Conservation (phyloP, 129 eudicot species). For the Escallonia rubra region DNA sequence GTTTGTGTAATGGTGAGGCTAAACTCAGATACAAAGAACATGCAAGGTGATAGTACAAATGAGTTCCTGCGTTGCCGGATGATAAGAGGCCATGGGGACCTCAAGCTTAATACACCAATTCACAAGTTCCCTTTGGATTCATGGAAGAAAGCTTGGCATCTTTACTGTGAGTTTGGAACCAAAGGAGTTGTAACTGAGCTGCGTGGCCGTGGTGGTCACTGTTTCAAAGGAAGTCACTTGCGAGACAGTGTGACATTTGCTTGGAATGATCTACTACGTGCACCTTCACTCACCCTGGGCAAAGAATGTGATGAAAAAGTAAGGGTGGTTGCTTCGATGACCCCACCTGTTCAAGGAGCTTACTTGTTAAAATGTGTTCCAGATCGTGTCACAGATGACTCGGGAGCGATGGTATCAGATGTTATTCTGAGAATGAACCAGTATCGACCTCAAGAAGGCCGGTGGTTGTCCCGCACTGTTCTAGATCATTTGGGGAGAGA, state of each 20-base stretch:
- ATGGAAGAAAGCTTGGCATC: conserved; percentile 62
- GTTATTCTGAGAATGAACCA: conserved; percentile 72
- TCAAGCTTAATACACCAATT: conserved; percentile 54
- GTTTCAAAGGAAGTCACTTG: conserved; percentile 53
- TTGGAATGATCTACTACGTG: conserved; percentile 84
- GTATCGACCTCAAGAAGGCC: conserved; percentile 90
- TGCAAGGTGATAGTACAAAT: conserved; percentile 18
- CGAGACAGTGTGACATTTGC: conserved; percentile 38
- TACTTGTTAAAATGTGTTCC: conserved; percentile 88
- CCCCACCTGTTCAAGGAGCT: conserved; percentile 95
- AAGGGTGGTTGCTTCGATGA: conserved; percentile 58
- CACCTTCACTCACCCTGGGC: conserved; percentile 59
- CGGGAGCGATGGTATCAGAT: conserved; percentile 93
- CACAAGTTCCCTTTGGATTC: conserved; percentile 27
- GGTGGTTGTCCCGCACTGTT: conserved; percentile 94
- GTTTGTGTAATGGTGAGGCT: conserved; percentile 51
- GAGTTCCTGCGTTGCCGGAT: conserved; percentile 66
- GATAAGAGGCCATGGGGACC: conserved; percentile 61
- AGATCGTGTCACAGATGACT: conserved; percentile 85
- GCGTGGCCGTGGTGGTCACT: conserved; percentile 51
- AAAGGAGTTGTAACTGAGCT: conserved; percentile 64
- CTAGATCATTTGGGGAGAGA: conserved; percentile 92
- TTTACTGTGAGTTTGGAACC: conserved; percentile 90
- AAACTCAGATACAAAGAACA: conserved; percentile 12
- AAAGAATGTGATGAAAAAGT: conserved; percentile 39